A percentile compares a stretch with the other conserved stretches of the same genome.
phyloP scores from a whole-genome alignment of 2,329 filamentous ascomycete genomes.

The Pyricularia sp. region DNA sequence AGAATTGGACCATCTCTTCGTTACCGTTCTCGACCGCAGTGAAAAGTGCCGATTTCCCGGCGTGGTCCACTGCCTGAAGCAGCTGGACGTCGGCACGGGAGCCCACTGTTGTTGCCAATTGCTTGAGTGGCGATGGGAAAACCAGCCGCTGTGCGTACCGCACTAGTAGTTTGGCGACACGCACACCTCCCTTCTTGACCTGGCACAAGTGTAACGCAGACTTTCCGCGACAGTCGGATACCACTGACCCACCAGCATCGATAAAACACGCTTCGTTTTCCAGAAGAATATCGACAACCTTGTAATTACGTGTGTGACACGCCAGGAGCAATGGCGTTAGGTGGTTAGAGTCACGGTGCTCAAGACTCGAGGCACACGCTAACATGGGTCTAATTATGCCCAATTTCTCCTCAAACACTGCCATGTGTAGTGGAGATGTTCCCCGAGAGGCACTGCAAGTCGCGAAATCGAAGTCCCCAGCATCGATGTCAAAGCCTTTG shows the following conservation, averaged over 20 bases:
- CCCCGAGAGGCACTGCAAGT: neutral
- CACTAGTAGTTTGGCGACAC: conserved; percentile 3
- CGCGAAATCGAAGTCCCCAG: neutral
- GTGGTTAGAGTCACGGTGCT: neutral
- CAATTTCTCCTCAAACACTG: conserved; percentile 3
- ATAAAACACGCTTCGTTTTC: neutral
- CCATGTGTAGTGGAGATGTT: conserved; percentile 3
- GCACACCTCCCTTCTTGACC: conserved; percentile 1
- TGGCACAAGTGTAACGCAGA: conserved; percentile 3
- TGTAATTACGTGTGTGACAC: neutral
- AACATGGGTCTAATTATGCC: neutral
- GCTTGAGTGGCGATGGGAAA: neutral
- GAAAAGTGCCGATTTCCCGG: conserved; percentile 1
- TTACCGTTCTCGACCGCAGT: conserved; percentile 3
- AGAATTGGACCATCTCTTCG: conserved; percentile 7
- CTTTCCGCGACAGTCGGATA: neutral
- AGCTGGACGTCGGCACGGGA: neutral
- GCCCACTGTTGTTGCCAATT: neutral
- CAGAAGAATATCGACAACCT: conserved; percentile 1
- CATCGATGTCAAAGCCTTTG: conserved; percentile 2
- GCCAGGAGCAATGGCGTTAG: conserved; percentile 3
- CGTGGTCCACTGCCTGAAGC: neutral
- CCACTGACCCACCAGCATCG: neutral
- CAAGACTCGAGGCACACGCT: neutral
- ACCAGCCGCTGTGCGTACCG: neutral